Evolutionary conservation across 495 filamentous ascomycete species (phyloP), one percentile per base, ranked within the genome.

Genomic region (Podospora sp.): DNA sequence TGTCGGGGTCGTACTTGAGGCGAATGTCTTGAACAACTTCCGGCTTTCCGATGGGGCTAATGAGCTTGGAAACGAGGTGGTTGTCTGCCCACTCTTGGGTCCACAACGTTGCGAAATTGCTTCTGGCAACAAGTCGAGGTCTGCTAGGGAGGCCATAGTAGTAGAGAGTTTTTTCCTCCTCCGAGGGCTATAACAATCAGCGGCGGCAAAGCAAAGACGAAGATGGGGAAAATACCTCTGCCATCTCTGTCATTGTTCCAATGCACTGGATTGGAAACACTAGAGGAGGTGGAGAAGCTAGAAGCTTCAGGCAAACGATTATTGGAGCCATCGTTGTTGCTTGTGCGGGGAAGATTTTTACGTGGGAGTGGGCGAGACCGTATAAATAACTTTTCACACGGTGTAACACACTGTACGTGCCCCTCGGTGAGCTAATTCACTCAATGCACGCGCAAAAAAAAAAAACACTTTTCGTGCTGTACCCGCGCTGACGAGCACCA

Each of bases 1-100:
- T 60, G 16, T 60, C 57, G 57, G 57, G 2, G 29, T 60, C 57
- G 24, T 60, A 60, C 57, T 60, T 60, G 57, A 35, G n/a, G 25
- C 29, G 26, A 40, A 60, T 60, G 26, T 60, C 57, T n/a, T 60
- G 57, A n/a, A 52, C 49, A 52, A 52, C 49, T 4, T 52, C 49
- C 49, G 21, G 49, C 18, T 25, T 60, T 29, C 57, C 57, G 24
- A 60, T 25, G 35, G 16, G 29, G 57, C 18, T 8, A 29, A 60
- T 60, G 57, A 22, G 20, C 57, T 60, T 60, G 57, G n/a, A 11
- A 22, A 18, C 21, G 24, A 25, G 26, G 26, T 40, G 29, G 18
- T 40, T 29, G 57, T 60, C 57, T 33, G n/a, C 29, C 18, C 18
- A 60, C 57, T 60, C 57, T n/a, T n/a, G 57, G 12, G 18, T 18